Percentiles rank a stretch among this genome's conserved stretches.
phyloP scores from a whole-genome alignment of 2,329 filamentous ascomycete species.

The Sporothrix brasiliensis region DNA sequence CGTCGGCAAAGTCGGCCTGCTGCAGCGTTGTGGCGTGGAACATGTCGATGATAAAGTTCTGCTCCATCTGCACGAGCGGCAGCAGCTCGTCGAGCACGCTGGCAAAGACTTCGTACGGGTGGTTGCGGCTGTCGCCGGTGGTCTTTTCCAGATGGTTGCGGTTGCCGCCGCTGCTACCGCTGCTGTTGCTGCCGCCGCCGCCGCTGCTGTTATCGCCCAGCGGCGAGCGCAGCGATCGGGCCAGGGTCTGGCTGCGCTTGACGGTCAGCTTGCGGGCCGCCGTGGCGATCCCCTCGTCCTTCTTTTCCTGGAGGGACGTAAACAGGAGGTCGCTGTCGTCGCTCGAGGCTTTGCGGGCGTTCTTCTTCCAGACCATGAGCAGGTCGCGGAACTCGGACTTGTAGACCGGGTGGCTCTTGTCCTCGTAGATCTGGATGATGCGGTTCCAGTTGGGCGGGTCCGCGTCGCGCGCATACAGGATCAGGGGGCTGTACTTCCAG shows the following conservation, averaged over 20 bases:
- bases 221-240: slow-evolving; percentile 70
- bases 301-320: slow-evolving; percentile 81
- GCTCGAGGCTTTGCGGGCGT: slow-evolving; percentile 71
- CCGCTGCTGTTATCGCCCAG: slow-evolving; percentile 55
- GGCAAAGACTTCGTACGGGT: slow-evolving; percentile 80
- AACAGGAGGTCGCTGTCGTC: slow-evolving; percentile 88
- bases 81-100: slow-evolving; percentile 79
- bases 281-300: slow-evolving; percentile 70
- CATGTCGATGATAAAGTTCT: slow-evolving; percentile 96
- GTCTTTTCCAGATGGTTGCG: neutral
- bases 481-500: slow-evolving; percentile 85
- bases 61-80: slow-evolving; percentile 84
- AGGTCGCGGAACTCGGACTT: slow-evolving; percentile 80
- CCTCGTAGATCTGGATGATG: slow-evolving; percentile 78
- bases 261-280: slow-evolving; percentile 89
- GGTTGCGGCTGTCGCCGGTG: slow-evolving; percentile 62
- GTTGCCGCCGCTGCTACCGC: neutral
- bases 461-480: slow-evolving; percentile 86
- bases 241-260: slow-evolving; percentile 86
- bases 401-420: slow-evolving; percentile 74
- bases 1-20: slow-evolving; percentile 79
- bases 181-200: slow-evolving; percentile 26
- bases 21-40: slow-evolving; percentile 91
- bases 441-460: slow-evolving; percentile 80
- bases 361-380: slow-evolving; percentile 75